Evolutionary conservation across 164 flowering plant genomes (phyloP).

Genomic region (Umbilicus rupestris): DNA sequence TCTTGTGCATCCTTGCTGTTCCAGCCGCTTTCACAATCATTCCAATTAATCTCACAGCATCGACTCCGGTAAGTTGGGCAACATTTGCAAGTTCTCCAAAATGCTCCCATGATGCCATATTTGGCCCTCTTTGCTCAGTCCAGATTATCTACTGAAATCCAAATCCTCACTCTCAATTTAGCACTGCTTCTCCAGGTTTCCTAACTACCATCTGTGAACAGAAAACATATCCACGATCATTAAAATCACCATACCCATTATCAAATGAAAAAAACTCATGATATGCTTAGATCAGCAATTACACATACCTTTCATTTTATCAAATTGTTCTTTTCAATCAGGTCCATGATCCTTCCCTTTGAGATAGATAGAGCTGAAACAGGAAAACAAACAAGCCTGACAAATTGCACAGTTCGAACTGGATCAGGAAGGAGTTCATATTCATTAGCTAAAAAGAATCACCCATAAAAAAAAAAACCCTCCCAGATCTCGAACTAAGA

Average conservation of each 20-base stretch:
- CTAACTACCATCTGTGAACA: background rate
- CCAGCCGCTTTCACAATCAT: constrained; percentile 81
- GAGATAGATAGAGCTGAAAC: background rate
- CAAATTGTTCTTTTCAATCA: background rate
- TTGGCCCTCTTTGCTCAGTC: constrained; percentile 5
- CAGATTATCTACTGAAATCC: background rate
- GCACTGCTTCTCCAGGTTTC: background rate
- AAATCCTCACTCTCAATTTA: constrained; percentile 10
- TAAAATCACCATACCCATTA: background rate
- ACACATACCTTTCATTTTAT: background rate
- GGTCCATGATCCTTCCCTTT: too few relatives aligned
- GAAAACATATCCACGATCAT: background rate
- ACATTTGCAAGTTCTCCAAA: constrained; percentile 70
- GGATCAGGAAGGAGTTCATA: background rate
- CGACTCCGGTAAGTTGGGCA: constrained; percentile 70
- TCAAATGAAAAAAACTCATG: background rate
- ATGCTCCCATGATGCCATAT: constrained; percentile 61
- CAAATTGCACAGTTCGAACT: background rate
- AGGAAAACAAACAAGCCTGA: background rate
- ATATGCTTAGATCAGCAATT: background rate
- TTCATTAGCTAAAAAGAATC: background rate
- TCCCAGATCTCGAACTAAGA: background rate
- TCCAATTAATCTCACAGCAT: constrained; percentile 65
- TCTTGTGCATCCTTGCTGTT: constrained; percentile 92
- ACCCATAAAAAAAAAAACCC: background rate